Percentiles rank a stretch among this genome's conserved stretches.
Evolutionary conservation across 306 rosid species (phyloP).

Genomic region (Rosa persica): DNA sequence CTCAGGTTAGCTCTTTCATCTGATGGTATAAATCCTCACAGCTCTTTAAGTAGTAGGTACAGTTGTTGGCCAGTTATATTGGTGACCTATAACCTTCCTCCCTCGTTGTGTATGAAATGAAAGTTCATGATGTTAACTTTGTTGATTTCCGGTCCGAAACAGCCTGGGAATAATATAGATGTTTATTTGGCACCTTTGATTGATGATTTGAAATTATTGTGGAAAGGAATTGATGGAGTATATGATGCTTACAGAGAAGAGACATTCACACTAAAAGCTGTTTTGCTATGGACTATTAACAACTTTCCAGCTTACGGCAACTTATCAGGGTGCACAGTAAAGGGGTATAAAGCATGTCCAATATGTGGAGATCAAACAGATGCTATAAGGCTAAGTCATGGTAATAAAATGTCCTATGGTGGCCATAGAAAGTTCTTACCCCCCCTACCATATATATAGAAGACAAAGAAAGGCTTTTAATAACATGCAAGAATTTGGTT

Average conservation of each 20-base stretch:
- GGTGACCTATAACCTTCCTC: background rate
- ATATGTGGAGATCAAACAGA: too few relatives aligned
- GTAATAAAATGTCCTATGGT: too few relatives aligned
- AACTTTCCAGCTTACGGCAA: too few relatives aligned
- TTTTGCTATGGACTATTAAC: background rate
- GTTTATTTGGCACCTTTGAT: background rate
- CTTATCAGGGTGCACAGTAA: background rate
- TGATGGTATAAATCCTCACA: background rate
- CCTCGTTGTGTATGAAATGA: background rate
- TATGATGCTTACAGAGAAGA: background rate
- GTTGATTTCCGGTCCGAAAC: background rate
- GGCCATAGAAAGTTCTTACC: too few relatives aligned
- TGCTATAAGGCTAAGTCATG: too few relatives aligned
- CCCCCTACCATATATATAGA: too few relatives aligned
- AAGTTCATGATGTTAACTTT: background rate
- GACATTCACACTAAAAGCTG: background rate
- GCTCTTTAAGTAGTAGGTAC: background rate
- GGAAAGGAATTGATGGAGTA: background rate
- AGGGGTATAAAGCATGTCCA: too few relatives aligned
- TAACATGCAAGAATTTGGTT: too few relatives aligned
- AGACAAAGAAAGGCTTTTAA: too few relatives aligned
- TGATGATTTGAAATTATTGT: background rate
- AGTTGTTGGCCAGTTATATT: background rate
- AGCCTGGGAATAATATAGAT: background rate
- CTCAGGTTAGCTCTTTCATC: background rate